Evolutionary conservation across 768 basidiomycete species (phyloP).

Genomic region (Suillus discolor): DNA sequence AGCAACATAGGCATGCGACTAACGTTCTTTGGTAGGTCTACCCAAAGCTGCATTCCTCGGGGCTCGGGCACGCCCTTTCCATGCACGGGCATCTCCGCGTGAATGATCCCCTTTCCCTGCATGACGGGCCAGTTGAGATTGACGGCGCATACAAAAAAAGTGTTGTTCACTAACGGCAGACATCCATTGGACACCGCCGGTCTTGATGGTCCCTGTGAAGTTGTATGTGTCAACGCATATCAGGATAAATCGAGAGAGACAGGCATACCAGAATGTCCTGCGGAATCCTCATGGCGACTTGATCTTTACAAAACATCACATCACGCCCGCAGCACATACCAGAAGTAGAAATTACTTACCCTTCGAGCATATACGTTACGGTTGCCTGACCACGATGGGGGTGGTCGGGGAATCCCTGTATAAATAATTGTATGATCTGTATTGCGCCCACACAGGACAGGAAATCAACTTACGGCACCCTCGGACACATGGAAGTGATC

Average conservation of each 20-base stretch:
- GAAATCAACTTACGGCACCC: slow-evolving; percentile 57
- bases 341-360: slow-evolving; percentile 39
- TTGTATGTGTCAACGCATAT: neutral
- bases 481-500: slow-evolving; percentile 76
- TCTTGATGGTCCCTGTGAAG: slow-evolving; percentile 45
- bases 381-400: slow-evolving; percentile 91
- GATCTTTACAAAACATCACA: slow-evolving; percentile 39
- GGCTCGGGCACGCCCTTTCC: slow-evolving; percentile 68
- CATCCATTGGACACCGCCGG: slow-evolving; percentile 97
- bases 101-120: slow-evolving; percentile 72
- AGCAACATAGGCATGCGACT: slow-evolving; percentile 9
- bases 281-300: slow-evolving; percentile 89
- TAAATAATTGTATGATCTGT: neutral
- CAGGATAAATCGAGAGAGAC: neutral
- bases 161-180: slow-evolving; percentile 56
- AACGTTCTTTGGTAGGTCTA: slow-evolving; percentile 76
- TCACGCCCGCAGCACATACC: neutral
- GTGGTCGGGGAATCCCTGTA: slow-evolving; percentile 89
- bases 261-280: slow-evolving; percentile 67
- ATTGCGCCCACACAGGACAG: neutral
- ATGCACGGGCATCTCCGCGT: slow-evolving; percentile 89
- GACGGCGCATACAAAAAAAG: slow-evolving; percentile 6
- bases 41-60: slow-evolving; percentile 85
- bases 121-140: slow-evolving; percentile 5
- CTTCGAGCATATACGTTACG: slow-evolving; percentile 88